Evolutionary conservation across 768 basidiomycete genomes (phyloP), one percentile per base, ranked within the genome.

Genomic region (Cystofilobasidium macerans): DNA sequence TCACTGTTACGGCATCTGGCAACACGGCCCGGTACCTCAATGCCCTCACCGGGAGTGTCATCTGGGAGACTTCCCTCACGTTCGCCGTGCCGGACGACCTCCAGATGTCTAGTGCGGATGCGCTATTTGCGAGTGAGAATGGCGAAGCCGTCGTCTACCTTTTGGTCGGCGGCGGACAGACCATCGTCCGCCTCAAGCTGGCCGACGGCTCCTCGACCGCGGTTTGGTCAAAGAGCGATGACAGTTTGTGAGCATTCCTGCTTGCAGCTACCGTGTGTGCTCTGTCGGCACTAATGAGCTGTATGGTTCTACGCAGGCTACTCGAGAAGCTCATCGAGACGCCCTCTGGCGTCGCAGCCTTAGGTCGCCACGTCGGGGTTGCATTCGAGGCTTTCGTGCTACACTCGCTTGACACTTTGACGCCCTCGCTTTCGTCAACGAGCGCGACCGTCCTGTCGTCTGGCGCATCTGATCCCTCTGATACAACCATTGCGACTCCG

Each of bases 1-100:
- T 94, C 26, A 92, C 92, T 53, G 89, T 38, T 0, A 53, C 22
- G 24, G 7, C 33, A 1, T 84, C 83, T 1, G 88, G 85, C 13
- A 78, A 85, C 4, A 86, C 78, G 2, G 77, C 89, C 24, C 83
- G 90, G 26, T 74, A 83, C 3, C 85, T 91, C 71, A 84, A 89
- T 43, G 75, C 78, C 4, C 71, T 76, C 2, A 84, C 82, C 0
- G 92, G 91, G 2, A 75, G 81, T 57, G 78, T 89, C 33, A 53
- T 86, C 3, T 78, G 84, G 62, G 91, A 97, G 75, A 81, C 78
- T 47, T 79, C 78, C 16, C 73, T 93, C 1, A 84, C 87, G 11
- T 28, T 57, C 61, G 71, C 28, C 78, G 79, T 0, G 72, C 75
- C 14, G 62, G 75, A 1, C 82, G 79, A 5, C 76, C 78, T 22